Conservation (phyloP, 2,329 filamentous ascomycete genomes). For the Moelleriella libera region DNA sequence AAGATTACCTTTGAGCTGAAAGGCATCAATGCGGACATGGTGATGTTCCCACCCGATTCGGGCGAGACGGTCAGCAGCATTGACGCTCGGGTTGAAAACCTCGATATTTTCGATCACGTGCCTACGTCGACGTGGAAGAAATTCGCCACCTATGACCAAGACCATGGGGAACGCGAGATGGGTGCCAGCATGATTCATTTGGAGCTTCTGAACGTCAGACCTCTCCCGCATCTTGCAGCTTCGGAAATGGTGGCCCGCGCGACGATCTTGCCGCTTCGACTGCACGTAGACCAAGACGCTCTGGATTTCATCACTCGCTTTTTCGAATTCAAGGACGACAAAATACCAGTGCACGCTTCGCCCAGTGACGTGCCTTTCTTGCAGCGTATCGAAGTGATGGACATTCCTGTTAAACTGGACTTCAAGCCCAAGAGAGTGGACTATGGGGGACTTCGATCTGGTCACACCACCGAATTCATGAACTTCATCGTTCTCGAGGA, state of each 20-base stretch:
- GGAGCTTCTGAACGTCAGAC: constrained; percentile 77
- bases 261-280: constrained; percentile 66
- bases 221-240: constrained; percentile 68
- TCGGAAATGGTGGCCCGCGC: constrained; percentile 78
- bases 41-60: constrained; percentile 61
- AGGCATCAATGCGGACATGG: constrained; percentile 68
- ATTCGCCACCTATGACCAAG: constrained; percentile 86
- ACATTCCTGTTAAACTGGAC: constrained; percentile 70
- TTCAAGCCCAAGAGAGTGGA: constrained; percentile 99
- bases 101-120: constrained; percentile 89
- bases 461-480: constrained; percentile 95
- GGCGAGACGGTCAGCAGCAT: constrained; percentile 80
- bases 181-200: constrained; percentile 82
- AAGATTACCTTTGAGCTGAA: constrained; percentile 92
- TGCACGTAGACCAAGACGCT: constrained; percentile 95
- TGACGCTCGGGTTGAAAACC: constrained; percentile 65
- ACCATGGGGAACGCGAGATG: constrained; percentile 74
- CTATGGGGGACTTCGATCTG: constrained; percentile 81
- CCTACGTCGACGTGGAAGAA: constrained; percentile 97
- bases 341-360: constrained; percentile 35
- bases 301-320: constrained; percentile 94
- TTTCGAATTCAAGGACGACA: constrained; percentile 91
- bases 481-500: constrained; percentile 92
- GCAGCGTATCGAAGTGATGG: constrained; percentile 76
- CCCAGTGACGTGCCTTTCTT: constrained; percentile 71